Percentiles rank a stretch among this genome's conserved stretches.
Evolutionary conservation across 225 moss, liverwort and hornwort species (phyloP).

Genomic region (Polytrichum commune): DNA sequence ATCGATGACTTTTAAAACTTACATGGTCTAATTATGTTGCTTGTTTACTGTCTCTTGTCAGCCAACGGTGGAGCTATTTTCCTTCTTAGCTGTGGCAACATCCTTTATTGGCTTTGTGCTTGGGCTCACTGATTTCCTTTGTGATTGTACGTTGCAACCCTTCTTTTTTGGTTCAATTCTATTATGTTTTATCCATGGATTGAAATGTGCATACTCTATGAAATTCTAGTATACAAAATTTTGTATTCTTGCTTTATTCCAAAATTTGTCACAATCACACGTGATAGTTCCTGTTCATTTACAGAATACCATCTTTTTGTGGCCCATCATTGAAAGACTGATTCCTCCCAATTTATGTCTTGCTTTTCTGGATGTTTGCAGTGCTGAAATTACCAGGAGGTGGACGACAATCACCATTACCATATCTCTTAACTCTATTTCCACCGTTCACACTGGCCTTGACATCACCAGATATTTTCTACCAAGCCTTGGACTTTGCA

Average conservation of each 20-base stretch:
- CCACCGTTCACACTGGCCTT: conserved; percentile 76
- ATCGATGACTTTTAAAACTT: background rate
- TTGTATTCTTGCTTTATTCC: too few relatives aligned
- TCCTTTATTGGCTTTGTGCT: conserved; percentile 97
- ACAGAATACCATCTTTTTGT: too few relatives aligned
- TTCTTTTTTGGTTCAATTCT: too few relatives aligned
- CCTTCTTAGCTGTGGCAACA: conserved; percentile 88
- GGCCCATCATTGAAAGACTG: too few relatives aligned
- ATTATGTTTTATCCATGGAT: too few relatives aligned
- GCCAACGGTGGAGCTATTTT: conserved; percentile 85
- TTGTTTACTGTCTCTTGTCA: conserved; percentile 21
- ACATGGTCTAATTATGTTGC: background rate
- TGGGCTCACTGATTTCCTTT: conserved; percentile 84
- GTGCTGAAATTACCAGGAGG: conserved; percentile 83
- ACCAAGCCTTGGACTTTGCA: conserved; percentile 85
- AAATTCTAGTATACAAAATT: too few relatives aligned
- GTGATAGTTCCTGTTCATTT: too few relatives aligned
- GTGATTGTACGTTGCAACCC: conserved; percentile 55
- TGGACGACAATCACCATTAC: conserved; percentile 46
- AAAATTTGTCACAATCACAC: too few relatives aligned
- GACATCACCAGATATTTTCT: conserved; percentile 80
- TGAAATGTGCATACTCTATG: too few relatives aligned
- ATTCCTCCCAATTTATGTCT: too few relatives aligned
- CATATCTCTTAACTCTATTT: conserved; percentile 70
- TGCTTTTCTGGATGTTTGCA: conserved; percentile 15